Evolutionary conservation across 306 rosid species (phyloP), one percentile per base, ranked within the genome.

Genomic region (Trifolium subterraneum): DNA sequence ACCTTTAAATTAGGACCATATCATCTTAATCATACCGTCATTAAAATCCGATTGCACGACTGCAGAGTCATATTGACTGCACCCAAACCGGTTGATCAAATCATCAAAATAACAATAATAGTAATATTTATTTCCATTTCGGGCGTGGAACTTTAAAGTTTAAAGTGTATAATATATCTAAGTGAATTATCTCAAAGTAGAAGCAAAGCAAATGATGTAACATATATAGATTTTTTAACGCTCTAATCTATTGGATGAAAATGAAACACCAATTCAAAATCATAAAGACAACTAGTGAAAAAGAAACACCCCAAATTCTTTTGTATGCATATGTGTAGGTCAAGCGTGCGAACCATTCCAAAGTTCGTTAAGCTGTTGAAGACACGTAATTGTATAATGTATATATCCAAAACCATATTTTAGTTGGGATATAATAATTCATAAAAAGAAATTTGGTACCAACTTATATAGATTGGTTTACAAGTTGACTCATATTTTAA

Each of bases 261-360:
- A 25, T 58, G 29, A 25, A 58, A 58, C 64, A 58, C 7, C 38
- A 58, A 25, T 58, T 25, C 64, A 13, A 29, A 29, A 60, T 29
- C 20, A 61, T 31, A 61, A 31, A 8, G 44, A 61, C 66, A 61
- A 60, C 22, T 3, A 35, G 47, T 16, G 68, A 62, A 62, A 35
- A 35, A 4, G 68, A 58, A 58, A 56, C 35, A 12, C 16, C 0
- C 14, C n/a, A 11, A 56, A 58, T 25, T 58, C 4, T 58, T 25
- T 13, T 54, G 18, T 25, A 13, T 58, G 10, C 38, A 58, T 25
- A 27, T 58, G 16, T 13, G 64, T 6, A 18, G 35, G 36, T 58
- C 25, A 25, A 25, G 18, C 41, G 41, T 29, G 41, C 23, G 13
- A 29, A 35, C 38, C 69, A 36, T 36, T 31, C 29, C 69, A 64